phyloP scores from a whole-genome alignment of 371 early-diverging fungal species.

The Circinella minor region DNA sequence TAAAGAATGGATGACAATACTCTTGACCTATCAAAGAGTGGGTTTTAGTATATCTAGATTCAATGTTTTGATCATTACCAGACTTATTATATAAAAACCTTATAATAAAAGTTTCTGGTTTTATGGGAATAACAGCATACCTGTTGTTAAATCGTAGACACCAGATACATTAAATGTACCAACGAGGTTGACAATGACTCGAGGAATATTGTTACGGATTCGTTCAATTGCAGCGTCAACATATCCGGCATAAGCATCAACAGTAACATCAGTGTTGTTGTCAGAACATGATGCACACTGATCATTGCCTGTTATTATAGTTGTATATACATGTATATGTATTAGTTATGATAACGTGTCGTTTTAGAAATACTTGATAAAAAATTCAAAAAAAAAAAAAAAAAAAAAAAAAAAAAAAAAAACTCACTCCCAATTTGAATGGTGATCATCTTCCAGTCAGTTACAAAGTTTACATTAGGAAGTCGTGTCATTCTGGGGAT shows the following conservation, averaged over 20 bases:
- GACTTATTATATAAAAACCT: no score
- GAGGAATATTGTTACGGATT: slow-evolving; percentile 16
- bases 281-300: slow-evolving; percentile 21
- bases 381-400: background rate
- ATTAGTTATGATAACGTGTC: background rate
- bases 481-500: slow-evolving; percentile 27
- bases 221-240: slow-evolving; percentile 19
- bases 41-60: no score
- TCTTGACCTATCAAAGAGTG: background rate
- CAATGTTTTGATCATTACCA: no score
- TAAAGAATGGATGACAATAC: slow-evolving; percentile 14
- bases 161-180: slow-evolving; percentile 21
- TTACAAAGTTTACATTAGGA: slow-evolving; percentile 19
- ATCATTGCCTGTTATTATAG: slow-evolving; percentile 16
- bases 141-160: slow-evolving; percentile 12
- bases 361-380: no score
- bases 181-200: slow-evolving; percentile 17
- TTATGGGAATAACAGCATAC: no score
- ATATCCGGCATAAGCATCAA: slow-evolving; percentile 12
- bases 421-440: slow-evolving; percentile 56
- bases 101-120: no score
- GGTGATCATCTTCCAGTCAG: slow-evolving; percentile 51
- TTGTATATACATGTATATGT: background rate
- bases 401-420: background rate
- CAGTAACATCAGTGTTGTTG: slow-evolving; percentile 14